Evolutionary conservation across 768 basidiomycete species (phyloP).

Genomic region (Tephrocybe sp.): DNA sequence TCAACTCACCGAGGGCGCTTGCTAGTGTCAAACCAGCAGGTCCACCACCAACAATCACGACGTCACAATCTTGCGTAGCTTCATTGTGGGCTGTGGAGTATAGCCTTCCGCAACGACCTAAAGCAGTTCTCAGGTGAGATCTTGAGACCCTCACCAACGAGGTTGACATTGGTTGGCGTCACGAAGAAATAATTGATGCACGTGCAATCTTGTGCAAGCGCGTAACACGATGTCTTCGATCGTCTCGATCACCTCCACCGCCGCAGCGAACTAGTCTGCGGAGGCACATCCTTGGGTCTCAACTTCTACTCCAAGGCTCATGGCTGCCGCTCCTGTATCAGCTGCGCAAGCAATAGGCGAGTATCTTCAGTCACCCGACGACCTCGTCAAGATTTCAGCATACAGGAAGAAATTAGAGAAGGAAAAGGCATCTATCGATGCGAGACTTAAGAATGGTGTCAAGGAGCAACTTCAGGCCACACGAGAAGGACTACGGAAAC

Average conservation of each 20-base stretch:
- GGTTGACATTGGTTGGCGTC: not conserved
- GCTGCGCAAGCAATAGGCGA: slow-evolving; percentile 87
- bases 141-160: slow-evolving; percentile 5
- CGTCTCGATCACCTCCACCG: slow-evolving; percentile 4
- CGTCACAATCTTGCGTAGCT: slow-evolving; percentile 60
- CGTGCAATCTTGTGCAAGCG: slow-evolving; percentile 3
- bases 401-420: slow-evolving; percentile 95
- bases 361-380: slow-evolving; percentile 90
- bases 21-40: slow-evolving; percentile 90
- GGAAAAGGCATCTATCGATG: slow-evolving; percentile 93
- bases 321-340: slow-evolving; percentile 59
- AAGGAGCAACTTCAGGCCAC: slow-evolving; percentile 93
- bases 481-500: slow-evolving; percentile 79
- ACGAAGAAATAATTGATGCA: slow-evolving; percentile 3
- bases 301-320: slow-evolving; percentile 16
- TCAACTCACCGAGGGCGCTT: slow-evolving; percentile 69
- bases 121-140: not conserved
- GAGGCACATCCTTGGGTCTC: not conserved
- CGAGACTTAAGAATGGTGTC: slow-evolving; percentile 85
- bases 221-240: not conserved
- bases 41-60: slow-evolving; percentile 94
- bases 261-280: slow-evolving; percentile 7
- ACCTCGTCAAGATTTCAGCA: slow-evolving; percentile 83
- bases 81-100: slow-evolving; percentile 8
- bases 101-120: not conserved